A percentile compares a stretch with the other conserved stretches of the same genome.
phyloP scores from a whole-genome alignment of 345 rosid genomes.

The Streptanthus diversifolius region DNA sequence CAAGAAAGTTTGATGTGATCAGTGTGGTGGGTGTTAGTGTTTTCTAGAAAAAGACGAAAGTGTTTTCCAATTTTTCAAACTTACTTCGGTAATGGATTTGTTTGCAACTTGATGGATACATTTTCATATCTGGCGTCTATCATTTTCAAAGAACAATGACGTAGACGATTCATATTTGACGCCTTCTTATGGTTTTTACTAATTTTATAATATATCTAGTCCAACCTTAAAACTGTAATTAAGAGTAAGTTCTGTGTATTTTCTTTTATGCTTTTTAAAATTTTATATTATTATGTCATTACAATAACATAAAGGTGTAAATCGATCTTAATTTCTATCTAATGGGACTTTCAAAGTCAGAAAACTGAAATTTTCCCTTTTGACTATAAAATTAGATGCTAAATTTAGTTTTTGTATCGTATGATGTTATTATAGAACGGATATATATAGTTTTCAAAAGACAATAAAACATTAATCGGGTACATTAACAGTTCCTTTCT shows the following conservation, averaged over 20 bases:
- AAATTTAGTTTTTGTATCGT: no score
- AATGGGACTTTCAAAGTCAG: no score
- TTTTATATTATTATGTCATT: no score
- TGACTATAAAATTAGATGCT: no score
- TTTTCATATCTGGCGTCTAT: constrained; percentile 35
- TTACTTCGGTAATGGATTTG: background rate
- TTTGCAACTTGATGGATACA: constrained; percentile 22
- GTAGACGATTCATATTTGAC: constrained; percentile 29
- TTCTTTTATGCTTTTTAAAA: background rate
- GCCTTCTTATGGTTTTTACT: constrained; percentile 9
- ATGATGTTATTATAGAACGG: no score
- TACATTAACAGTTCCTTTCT: no score
- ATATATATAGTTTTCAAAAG: no score
- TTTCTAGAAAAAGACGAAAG: constrained; percentile 1
- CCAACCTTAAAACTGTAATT: background rate
- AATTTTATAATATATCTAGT: background rate
- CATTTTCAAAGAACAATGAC: constrained; percentile 18
- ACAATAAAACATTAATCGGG: no score
- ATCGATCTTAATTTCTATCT: no score
- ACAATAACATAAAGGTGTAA: no score
- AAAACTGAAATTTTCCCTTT: no score
- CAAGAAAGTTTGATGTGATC: background rate
- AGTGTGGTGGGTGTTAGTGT: background rate
- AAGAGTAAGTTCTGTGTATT: background rate
- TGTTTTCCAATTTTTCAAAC: constrained; percentile 2